These are phyloP conservation scores for Microdochium paspali DNA, from an alignment of 2,329 filamentous ascomycete genomes.

Conservation along the genomic window DNA sequence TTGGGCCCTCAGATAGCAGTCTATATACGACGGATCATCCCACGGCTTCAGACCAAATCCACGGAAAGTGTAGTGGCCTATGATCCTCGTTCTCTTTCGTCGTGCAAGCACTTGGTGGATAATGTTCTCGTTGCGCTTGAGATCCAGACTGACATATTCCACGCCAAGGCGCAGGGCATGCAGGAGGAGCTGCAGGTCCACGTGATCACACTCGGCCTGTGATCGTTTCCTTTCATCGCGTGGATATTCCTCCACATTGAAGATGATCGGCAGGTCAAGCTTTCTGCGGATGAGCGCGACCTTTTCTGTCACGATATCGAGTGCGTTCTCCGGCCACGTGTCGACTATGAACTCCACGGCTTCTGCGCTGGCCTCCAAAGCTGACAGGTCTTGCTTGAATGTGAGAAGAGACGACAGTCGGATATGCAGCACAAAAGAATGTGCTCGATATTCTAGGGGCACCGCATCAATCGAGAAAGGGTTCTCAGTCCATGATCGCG, in stretches of 20 bases:
- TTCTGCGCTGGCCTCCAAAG: constrained; percentile 48
- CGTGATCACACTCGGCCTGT: constrained; percentile 25
- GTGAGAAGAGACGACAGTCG: constrained; percentile 48
- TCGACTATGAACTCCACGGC: constrained; percentile 52
- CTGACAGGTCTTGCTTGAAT: constrained; percentile 37
- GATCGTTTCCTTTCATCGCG: constrained; percentile 28
- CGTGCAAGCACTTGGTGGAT: constrained; percentile 38
- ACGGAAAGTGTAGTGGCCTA: constrained; percentile 45
- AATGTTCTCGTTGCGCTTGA: constrained; percentile 42
- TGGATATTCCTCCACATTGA: constrained; percentile 42
- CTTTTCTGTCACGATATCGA: constrained; percentile 41
- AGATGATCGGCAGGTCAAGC: constrained; percentile 45
- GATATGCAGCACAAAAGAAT: constrained; percentile 55
- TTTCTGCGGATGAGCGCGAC: constrained; percentile 48
- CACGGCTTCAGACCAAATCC: constrained; percentile 40
- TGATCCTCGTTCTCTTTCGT: constrained; percentile 49
- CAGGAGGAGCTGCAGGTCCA: constrained; percentile 48
- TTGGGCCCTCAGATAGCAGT: constrained; percentile 44
- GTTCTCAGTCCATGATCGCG: constrained; percentile 44
- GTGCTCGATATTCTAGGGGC: constrained; percentile 45
- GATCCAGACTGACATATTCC: constrained; percentile 55
- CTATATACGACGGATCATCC: constrained; percentile 41
- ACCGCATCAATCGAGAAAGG: constrained; percentile 51
- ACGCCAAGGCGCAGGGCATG: constrained; percentile 58
- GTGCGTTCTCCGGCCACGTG: constrained; percentile 39